Percentiles rank a stretch among this genome's conserved stretches.
Conservation (phyloP, 78 protist species). For the Monocercomonoides exilis region DNA sequence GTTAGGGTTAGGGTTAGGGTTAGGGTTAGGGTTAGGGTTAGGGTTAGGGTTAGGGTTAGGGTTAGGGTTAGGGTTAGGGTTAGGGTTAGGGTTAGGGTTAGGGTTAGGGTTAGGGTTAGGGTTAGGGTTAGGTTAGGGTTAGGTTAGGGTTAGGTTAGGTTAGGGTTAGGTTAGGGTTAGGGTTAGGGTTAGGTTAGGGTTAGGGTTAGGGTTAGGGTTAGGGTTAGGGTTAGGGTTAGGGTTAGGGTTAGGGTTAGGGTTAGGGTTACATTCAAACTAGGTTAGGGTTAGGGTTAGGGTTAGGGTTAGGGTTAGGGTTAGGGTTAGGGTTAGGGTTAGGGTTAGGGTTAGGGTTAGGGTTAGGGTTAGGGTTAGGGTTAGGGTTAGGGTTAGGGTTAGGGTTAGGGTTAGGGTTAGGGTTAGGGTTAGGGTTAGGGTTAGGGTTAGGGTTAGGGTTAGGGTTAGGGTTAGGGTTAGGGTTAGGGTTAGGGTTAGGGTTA, state of each 20-base stretch:
- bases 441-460: background rate
- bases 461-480: background rate
- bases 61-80: constrained; percentile 8
- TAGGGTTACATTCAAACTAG: background rate
- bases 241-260: background rate
- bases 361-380: background rate
- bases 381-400: background rate
- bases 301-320: background rate
- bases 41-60: constrained; percentile 9
- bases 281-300: background rate
- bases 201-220: background rate
- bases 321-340: background rate
- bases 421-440: background rate
- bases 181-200: too few species aligned
- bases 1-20: background rate
- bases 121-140: constrained; percentile 6
- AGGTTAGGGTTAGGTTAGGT: too few species aligned
- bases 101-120: constrained; percentile 9
- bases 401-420: background rate
- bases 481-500: background rate
- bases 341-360: background rate
- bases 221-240: background rate
- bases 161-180: too few species aligned
- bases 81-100: constrained; percentile 7
- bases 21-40: background rate